Evolutionary conservation across 2,329 filamentous ascomycete species (phyloP), one percentile per base, ranked within the genome.

Genomic region (Neurospora sp.): DNA sequence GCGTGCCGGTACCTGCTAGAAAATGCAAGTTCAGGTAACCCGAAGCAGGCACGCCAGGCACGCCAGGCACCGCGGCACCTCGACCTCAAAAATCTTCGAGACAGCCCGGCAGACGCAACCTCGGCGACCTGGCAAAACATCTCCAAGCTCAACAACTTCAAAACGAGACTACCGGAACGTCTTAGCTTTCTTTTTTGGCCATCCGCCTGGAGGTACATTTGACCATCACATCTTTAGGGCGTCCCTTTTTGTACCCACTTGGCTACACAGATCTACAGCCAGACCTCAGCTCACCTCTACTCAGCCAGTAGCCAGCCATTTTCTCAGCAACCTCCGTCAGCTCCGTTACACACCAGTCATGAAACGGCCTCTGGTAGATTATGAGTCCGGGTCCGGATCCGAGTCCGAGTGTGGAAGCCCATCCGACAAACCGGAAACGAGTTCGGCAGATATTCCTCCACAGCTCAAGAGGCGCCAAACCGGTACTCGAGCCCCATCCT

Each of bases 401-500:
- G 52, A 62, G 28, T 33, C 23, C 23, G 52, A 62, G 23, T 28
- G 7, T 62, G 23, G 15, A 62, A 62, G 15, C 11, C 28, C 28
- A 5, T 62, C 28, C 13, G 52, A 28, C 13, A 33, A 33, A 17
- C 52, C 28, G 13, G 8, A 36, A 17, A 4, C 52, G 23, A 33
- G 28, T 62, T 36, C 28, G 23, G 13, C 52, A 9, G 7, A 33
- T 62, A 36, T 62, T 62, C 52, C 23, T 62, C 23, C 23, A 15
- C 23, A 15, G 52, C 5, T 17, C 52, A 62, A 62, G 52, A 62
- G 23, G 52, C 52, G 52, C 52, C 52, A 17, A 8, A 62, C 7
- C 52, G 23, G 52, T 33, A 4, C 28, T 9, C 4, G 17, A 15
- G 52, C 23, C 52, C 52, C 52, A 67, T 46, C 74, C 73, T 79